Evolutionary conservation across 2,329 filamentous ascomycete species (phyloP).

Genomic region (Hirsutella thompsonii): DNA sequence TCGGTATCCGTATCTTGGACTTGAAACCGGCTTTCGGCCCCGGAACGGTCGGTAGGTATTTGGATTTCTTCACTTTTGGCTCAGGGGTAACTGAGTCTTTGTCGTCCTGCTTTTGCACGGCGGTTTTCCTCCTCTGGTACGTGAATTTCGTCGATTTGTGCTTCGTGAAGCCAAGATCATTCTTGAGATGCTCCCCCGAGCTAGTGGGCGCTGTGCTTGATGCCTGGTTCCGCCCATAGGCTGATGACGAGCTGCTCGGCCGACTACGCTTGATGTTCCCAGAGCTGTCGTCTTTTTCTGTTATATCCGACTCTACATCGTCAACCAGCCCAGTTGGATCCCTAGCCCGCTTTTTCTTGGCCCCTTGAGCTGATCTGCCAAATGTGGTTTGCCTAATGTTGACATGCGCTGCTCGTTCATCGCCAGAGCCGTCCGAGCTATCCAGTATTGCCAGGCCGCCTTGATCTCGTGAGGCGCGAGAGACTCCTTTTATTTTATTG

Average conservation of each 20-base stretch:
- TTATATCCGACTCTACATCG: background rate
- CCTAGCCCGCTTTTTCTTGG: constrained; percentile 1
- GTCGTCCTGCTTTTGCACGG: constrained; percentile 9
- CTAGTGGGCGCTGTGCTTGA: constrained; percentile 3
- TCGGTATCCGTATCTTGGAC: constrained; percentile 1
- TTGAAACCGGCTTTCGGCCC: background rate
- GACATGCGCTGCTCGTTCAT: constrained; percentile 12
- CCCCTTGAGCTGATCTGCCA: background rate
- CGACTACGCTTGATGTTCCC: constrained; percentile 4
- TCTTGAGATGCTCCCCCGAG: constrained; percentile 11
- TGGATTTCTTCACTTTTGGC: background rate
- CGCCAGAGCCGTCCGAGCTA: constrained; percentile 12
- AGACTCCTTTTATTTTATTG: background rate
- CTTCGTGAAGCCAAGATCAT: constrained; percentile 12
- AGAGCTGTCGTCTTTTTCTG: background rate
- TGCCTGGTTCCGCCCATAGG: background rate
- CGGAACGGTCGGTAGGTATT: background rate
- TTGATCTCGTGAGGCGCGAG: background rate
- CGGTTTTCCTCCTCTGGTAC: constrained; percentile 12
- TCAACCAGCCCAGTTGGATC: constrained; percentile 1
- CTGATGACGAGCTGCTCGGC: background rate
- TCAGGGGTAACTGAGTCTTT: background rate
- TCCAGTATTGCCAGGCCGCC: constrained; percentile 2
- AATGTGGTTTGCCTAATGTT: constrained; percentile 23
- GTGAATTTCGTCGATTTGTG: constrained; percentile 8